Evolutionary conservation across 768 basidiomycete genomes (phyloP), one percentile per base, ranked within the genome.

Genomic region (Dendrothele bispora): DNA sequence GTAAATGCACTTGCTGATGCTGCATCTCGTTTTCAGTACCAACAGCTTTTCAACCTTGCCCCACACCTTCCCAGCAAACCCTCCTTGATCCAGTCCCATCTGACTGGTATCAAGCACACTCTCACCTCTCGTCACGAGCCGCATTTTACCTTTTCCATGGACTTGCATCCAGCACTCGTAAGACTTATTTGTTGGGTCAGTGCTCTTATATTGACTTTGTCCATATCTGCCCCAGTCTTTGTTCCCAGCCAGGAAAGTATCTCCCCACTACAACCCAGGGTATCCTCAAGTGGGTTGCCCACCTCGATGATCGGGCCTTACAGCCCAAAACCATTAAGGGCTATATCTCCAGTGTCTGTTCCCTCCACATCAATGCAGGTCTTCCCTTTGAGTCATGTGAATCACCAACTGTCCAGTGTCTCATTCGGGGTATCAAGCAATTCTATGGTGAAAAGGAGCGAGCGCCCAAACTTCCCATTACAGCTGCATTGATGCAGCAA

Each of bases 361-460:
- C 63, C 50, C 53, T 64, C 46, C 67, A 70, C 38, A 36, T 63
- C 38, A 59, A 70, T 22, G 40, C 51, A 7, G 63, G 58, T 27
- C 57, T 66, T 17, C 51, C 62, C 18, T 59, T 59, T 21, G 25
- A 35, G 1, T 51, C 57, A 2, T 57, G 55, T 28, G 48, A 64
- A 24, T 64, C 65, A 11, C 55, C 56, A 2, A 54, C 55, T 2
- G 41, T 67, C 17, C 58, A 60, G 22, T 51, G 60, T 0, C 45
- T 69, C 28, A 52, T 69, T 36, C 51, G 64, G 0, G 67, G 68
- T 7, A 67, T 67, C 48, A 68, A 68, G 49, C 54, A 51, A 5
- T 57, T 55, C 28, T 53, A 61, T 39, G 63, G 68, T 2, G 57
- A 62, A 52, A 53, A 35, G n/a, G n/a, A n/a, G n/a, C n/a, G n/a